Conservation (phyloP, 768 basidiomycete genomes). For the Trametes elegans region DNA sequence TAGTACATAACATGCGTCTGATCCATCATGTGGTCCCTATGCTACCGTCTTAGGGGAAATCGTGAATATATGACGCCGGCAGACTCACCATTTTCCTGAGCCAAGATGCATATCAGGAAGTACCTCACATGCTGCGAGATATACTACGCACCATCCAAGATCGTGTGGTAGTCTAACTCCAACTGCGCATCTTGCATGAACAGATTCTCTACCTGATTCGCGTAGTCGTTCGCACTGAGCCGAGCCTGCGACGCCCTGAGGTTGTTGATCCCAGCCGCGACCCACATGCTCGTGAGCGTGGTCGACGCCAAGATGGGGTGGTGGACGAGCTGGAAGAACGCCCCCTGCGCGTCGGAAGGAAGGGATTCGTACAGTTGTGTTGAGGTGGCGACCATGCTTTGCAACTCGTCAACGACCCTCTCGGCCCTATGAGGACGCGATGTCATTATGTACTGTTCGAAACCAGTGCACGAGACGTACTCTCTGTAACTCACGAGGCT, state of each 20-base stretch:
- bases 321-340: conserved; percentile 71
- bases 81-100: conserved; percentile 62
- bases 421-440: conserved; percentile 32
- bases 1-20: conserved; percentile 67
- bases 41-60: neutral
- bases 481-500: conserved; percentile 68
- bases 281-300: conserved; percentile 56
- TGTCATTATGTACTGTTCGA: neutral
- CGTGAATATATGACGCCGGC: conserved; percentile 20
- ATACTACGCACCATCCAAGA: conserved; percentile 47
- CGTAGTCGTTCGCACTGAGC: conserved; percentile 59
- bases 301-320: conserved; percentile 60
- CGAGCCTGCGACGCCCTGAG: conserved; percentile 62
- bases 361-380: conserved; percentile 55
- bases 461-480: conserved; percentile 36
- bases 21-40: conserved; percentile 56
- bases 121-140: neutral
- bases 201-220: conserved; percentile 50
- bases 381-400: conserved; percentile 45
- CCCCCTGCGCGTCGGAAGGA: conserved; percentile 44
- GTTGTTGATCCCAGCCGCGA: conserved; percentile 60
- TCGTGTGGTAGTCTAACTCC: conserved; percentile 56
- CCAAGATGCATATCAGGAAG: neutral
- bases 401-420: conserved; percentile 49
- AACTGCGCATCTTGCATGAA: conserved; percentile 64